Percentiles rank a stretch among this genome's conserved stretches.
Conservation (phyloP, 1,284 basidiomycete genomes). For the Ganoderma sp. region DNA sequence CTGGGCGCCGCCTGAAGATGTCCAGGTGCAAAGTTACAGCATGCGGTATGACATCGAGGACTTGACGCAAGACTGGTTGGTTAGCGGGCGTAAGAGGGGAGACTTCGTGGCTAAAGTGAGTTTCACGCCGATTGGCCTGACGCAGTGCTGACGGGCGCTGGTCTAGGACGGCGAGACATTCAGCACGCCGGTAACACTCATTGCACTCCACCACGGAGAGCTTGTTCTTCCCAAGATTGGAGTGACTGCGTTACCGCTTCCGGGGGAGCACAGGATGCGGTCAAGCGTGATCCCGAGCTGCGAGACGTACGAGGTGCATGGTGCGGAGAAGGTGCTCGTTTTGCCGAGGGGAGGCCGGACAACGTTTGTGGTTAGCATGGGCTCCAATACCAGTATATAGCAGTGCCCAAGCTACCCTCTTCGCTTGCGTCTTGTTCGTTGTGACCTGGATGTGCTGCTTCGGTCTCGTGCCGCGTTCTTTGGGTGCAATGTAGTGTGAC, state of each 20-base stretch:
- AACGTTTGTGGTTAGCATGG: conserved; percentile 80
- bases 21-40: conserved; percentile 50
- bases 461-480: background rate
- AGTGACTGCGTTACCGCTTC: conserved; percentile 62
- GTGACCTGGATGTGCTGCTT: background rate
- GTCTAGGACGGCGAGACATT: conserved; percentile 62
- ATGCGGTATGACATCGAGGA: conserved; percentile 82
- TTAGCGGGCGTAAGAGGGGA: conserved; percentile 80
- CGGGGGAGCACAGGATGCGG: conserved; percentile 58
- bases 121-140: conserved; percentile 1
- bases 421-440: background rate
- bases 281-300: conserved; percentile 63
- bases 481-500: too few relatives aligned
- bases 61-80: conserved; percentile 78
- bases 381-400: conserved; percentile 38
- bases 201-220: conserved; percentile 81
- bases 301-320: conserved; percentile 78
- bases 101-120: conserved; percentile 73
- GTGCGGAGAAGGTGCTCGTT: conserved; percentile 75
- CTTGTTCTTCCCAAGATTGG: conserved; percentile 72
- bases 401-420: conserved; percentile 6
- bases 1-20: conserved; percentile 63
- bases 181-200: conserved; percentile 67
- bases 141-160: conserved; percentile 19
- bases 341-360: conserved; percentile 79